Evolutionary conservation across 306 rosid species (phyloP).

Genomic region (Oxytropis ochrocephala): DNA sequence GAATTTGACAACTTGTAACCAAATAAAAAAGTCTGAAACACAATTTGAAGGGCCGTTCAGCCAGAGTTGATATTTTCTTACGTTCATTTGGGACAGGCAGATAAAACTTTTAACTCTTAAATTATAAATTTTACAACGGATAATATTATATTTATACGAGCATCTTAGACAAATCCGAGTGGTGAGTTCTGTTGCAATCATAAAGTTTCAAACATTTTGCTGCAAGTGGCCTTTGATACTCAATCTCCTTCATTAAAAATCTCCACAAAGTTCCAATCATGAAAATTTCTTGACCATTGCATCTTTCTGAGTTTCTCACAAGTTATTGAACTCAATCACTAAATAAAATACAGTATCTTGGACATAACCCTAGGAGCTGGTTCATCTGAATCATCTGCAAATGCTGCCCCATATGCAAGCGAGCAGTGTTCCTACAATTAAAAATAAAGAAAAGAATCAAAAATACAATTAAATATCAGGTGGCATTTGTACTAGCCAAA

Average conservation of each 20-base stretch:
- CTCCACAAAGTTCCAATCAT: conserved; percentile 23
- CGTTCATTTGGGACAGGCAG: conserved; percentile 12
- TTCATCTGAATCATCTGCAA: conserved; percentile 24
- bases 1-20: background rate
- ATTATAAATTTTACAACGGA: conserved; percentile 20
- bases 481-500: background rate
- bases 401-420: background rate
- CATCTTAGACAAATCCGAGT: conserved; percentile 6
- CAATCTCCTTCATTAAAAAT: conserved; percentile 10
- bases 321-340: conserved; percentile 23
- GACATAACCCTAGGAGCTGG: conserved; percentile 18
- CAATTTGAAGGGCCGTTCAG: background rate
- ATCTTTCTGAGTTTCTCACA: conserved; percentile 15
- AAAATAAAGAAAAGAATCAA: background rate
- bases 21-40: background rate
- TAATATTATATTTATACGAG: conserved; percentile 26
- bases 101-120: background rate
- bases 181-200: conserved; percentile 22
- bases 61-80: background rate
- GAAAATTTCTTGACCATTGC: conserved; percentile 21
- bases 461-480: conserved; percentile 4
- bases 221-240: conserved; percentile 22
- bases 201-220: conserved; percentile 19
- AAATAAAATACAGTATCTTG: conserved; percentile 20
- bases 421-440: conserved; percentile 10